These are phyloP conservation scores for Suillus subalutaceus DNA, from an alignment of 768 basidiomycete species.

Conservation along the genomic window DNA sequence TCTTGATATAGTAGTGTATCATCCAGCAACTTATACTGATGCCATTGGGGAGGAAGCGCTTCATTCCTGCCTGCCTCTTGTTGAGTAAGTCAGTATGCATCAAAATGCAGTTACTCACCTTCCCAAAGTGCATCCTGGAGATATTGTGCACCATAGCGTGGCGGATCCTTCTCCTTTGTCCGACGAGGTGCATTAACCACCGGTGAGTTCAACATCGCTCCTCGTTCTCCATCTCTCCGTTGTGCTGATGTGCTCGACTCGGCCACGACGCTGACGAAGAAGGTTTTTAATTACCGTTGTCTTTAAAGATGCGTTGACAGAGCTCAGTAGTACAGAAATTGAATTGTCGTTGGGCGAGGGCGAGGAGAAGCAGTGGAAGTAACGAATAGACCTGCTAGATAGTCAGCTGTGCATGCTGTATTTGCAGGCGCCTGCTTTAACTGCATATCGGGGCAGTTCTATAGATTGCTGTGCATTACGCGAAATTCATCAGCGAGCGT, in stretches of 20 bases:
- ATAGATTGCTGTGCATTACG: no score
- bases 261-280: neutral
- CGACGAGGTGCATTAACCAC: no score
- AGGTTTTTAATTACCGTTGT: neutral
- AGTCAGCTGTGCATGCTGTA: neutral
- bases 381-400: neutral
- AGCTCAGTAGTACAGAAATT: neutral
- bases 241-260: neutral
- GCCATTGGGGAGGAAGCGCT: neutral
- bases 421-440: no score
- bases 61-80: neutral
- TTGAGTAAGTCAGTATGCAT: neutral
- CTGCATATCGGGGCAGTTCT: no score
- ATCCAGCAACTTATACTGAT: neutral
- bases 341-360: neutral
- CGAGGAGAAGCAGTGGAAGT: neutral
- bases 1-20: neutral
- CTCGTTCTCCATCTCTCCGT: neutral
- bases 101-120: neutral
- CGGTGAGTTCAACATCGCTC: neutral
- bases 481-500: no score
- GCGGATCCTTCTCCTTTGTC: neutral
- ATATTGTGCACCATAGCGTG: neutral
- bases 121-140: constrained; percentile 5
- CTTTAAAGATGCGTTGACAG: neutral